These are phyloP conservation scores for Vaccinium darrowii DNA, from an alignment of 148 eudicot species.

Conservation along the genomic window DNA sequence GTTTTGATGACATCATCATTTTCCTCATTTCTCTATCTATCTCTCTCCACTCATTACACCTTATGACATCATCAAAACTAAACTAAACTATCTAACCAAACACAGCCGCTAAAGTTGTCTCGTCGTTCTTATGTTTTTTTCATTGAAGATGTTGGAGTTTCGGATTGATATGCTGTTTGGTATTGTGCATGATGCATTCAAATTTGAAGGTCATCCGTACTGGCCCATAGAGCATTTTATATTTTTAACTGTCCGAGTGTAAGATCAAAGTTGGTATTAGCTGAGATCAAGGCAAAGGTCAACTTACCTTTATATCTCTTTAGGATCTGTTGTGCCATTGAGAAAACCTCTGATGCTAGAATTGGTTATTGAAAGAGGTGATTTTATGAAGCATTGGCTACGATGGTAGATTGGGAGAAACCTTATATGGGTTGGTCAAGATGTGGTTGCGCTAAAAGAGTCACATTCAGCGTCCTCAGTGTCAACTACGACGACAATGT, in stretches of 20 bases:
- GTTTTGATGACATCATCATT: no score
- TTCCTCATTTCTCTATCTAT: no score
- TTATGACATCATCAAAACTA: no score
- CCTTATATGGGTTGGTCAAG: not conserved
- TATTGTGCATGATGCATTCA: not conserved
- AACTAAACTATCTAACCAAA: no score
- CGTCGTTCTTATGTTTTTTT: not conserved
- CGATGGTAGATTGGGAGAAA: not conserved
- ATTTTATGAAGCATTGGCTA: not conserved
- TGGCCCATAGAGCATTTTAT: not conserved
- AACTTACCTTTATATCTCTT: not conserved
- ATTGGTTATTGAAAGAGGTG: not conserved
- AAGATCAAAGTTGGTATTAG: not conserved
- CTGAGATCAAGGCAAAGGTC: not conserved
- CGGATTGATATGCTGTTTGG: not conserved
- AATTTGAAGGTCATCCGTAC: not conserved
- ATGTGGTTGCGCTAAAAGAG: not conserved
- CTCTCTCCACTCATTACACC: no score
- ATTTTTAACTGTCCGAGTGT: not conserved
- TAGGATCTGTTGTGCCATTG: not conserved
- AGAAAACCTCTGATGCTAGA: not conserved
- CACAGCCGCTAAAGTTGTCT: not conserved
- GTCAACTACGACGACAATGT: not conserved
- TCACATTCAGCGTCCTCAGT: not conserved
- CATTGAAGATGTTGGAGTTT: not conserved